Base-by-base conservation (phyloP, 768 basidiomycete species). In the Trametes cingulata region DNA sequence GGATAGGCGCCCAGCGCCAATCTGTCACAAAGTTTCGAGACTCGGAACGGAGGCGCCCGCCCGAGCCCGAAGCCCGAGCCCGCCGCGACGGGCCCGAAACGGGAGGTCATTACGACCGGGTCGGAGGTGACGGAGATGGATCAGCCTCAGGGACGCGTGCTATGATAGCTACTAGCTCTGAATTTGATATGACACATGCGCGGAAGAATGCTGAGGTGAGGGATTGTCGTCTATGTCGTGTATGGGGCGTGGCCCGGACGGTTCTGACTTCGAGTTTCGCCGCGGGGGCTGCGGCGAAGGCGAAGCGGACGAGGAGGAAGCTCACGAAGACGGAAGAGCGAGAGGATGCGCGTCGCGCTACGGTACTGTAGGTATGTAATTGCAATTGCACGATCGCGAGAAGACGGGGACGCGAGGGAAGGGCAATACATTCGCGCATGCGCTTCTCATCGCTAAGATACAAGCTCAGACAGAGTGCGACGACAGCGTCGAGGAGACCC, bases 231-330 rank as follows among this genome's bases (percentile, higher is more conserved):
- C 15, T 33, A 9, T 5, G 7, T n/a, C 29, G 6, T 6, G 43
- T 24, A 24, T 8, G 24, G 43, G 19, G 43, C 46, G 7, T 29
- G 45, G 2, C 15, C 20, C 5, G 17, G 6, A 33, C 14, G 27
- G 46, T 40, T 40, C 50, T 39, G 8, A 20, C 52, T 54, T 43
- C 27, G 42, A 54, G 47, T 49, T 49, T 57, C 56, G 27, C 56
- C 56, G 56, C 56, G 47, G 47, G 10, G 29, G 29, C 29, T 33
- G 29, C 29, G 29, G 29, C 29, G 29, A 33, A 33, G 29, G 29
- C 29, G 29, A 33, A 33, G 29, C 29, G 29, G 29, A n/a, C n/a
- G n/a, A n/a, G n/a, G n/a, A n/a, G n/a, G n/a, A n/a, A n/a, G n/a
- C n/a, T n/a, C n/a, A n/a, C n/a, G n/a, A n/a, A n/a, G n/a, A n/a